phyloP scores from a whole-genome alignment of 2,329 filamentous ascomycete species.

The Chrysosporium keratinophilum region DNA sequence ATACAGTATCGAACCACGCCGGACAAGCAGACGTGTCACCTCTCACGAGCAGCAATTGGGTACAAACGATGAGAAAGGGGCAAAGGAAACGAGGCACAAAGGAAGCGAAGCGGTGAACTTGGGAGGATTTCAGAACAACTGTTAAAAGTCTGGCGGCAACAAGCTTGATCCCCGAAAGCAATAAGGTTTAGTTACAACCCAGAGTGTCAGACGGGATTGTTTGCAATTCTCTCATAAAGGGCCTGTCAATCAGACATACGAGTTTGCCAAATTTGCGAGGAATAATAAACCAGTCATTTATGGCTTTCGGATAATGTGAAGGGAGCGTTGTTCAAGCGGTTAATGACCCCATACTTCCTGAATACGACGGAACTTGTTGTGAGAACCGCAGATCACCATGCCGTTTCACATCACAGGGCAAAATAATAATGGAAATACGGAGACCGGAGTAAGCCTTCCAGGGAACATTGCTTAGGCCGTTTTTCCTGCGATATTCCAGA shows the following conservation, averaged over 20 bases:
- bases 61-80: neutral
- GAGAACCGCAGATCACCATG: neutral
- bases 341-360: neutral
- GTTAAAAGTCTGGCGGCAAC: slow-evolving; percentile 4
- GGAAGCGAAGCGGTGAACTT: slow-evolving; percentile 9
- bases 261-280: neutral
- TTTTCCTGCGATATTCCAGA: slow-evolving; percentile 5
- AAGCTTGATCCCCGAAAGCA: slow-evolving; percentile 9
- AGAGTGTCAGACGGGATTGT: neutral
- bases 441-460: slow-evolving; percentile 1
- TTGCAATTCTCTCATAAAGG: slow-evolving; percentile 4
- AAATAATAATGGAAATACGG: neutral
- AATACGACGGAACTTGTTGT: neutral
- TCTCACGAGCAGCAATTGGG: neutral
- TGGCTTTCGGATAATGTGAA: neutral
- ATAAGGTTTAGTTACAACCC: slow-evolving; percentile 8
- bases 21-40: neutral
- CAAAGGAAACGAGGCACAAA: slow-evolving; percentile 1
- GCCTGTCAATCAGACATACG: slow-evolving; percentile 6
- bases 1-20: slow-evolving; percentile 5
- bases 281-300: neutral
- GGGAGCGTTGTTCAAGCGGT: neutral
- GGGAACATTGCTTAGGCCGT: neutral
- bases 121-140: neutral
- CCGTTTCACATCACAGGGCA: neutral